Conservation (phyloP, 495 filamentous ascomycete species). For the Aspergillus carlsbadensis region DNA sequence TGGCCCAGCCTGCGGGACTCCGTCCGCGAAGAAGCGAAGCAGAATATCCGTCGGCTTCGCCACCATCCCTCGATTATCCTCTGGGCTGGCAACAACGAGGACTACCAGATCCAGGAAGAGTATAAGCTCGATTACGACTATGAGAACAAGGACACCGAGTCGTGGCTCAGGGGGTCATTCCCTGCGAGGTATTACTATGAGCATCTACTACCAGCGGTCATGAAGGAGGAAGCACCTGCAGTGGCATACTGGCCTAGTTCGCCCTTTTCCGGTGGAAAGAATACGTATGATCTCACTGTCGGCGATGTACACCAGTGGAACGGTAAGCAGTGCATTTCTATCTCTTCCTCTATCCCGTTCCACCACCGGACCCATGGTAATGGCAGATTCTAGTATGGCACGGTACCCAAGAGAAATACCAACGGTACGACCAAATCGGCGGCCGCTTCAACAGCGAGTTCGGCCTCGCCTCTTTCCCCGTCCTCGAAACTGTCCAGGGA, state of each 20-base stretch:
- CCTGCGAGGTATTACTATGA: conserved; percentile 95
- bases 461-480: conserved; percentile 90
- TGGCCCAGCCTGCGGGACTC: conserved; percentile 65
- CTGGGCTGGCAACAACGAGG: conserved; percentile 90
- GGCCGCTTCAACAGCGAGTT: conserved; percentile 94
- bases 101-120: conserved; percentile 83
- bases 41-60: conserved; percentile 71
- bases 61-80: conserved; percentile 88
- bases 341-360: too few relatives aligned
- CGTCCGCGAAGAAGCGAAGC: conserved; percentile 68
- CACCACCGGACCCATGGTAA: too few relatives aligned
- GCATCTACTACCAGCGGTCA: conserved; percentile 73
- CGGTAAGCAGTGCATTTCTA: conserved; percentile 28
- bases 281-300: conserved; percentile 74
- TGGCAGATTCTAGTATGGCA: conserved; percentile 87
- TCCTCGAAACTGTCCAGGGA: conserved; percentile 75
- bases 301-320: conserved; percentile 99
- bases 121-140: conserved; percentile 58
- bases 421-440: conserved; percentile 80
- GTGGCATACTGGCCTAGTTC: conserved; percentile 81
- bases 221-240: conserved; percentile 57
- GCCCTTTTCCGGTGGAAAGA: conserved; percentile 78
- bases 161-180: conserved; percentile 83
- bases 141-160: conserved; percentile 73
- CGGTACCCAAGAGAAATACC: conserved; percentile 86